Base-by-base conservation (phyloP, 2,329 filamentous ascomycete species). In the Colletotrichum salicis region DNA sequence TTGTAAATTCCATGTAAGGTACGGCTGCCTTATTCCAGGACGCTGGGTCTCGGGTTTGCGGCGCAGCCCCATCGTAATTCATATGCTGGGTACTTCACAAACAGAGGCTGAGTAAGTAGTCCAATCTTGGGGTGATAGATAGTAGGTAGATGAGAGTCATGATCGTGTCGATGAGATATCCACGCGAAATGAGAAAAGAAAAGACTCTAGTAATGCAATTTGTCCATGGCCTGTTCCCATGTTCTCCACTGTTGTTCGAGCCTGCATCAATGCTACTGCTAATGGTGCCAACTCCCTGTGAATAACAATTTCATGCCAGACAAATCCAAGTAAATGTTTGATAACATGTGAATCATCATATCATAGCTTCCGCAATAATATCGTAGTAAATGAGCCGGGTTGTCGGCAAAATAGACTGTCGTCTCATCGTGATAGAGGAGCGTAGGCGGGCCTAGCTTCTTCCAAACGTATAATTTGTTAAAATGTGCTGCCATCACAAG, bases 211-310 rank as follows among this genome's bases (percentile, higher is more conserved):
- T n/a, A 31, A 60, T 31, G 11, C 59, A 59, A 37, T 71, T 35
- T 64, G 57, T 6, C 33, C 54, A 60, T 71, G 64, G 58, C 51
- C 64, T 63, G 58, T 62, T 31, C 61, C 59, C 33, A 59, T 69
- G 54, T 7, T 24, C 15, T 45, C 33, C 48, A 19, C 48, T 59
- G 59, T 29, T 41, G 41, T 41, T 55, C n/a, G n/a, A 24, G 37
- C 29, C 24, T 58, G 52, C 35, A n/a, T 31, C 19, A 31, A 35
- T 70, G 4, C 19, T 45, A 51, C 29, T 45, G 60, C 29, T 48
- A 27, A 51, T 52, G 29, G n/a, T 33, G 31, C 33, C 15, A 56
- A 45, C 15, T 56, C 61, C 33, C 37, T 13, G n/a, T 54, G 15
- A 45, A 48, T 24, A 24, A 31, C 62, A 33, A 54, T 8, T 11